phyloP scores from a whole-genome alignment of 2,329 filamentous ascomycete species.

The Stachybotrys chartarum region DNA sequence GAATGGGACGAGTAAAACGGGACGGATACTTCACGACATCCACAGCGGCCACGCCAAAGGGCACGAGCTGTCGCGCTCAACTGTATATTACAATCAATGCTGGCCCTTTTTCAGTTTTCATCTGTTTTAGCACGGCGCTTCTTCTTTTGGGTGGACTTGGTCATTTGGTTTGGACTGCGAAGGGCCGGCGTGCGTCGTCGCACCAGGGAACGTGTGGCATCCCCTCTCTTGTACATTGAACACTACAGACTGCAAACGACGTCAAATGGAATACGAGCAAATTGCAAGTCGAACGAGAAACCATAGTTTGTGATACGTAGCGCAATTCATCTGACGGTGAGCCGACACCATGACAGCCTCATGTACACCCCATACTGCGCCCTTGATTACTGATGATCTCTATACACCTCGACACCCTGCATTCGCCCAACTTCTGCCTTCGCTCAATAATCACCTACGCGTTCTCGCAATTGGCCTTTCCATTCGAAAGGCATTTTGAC shows the following conservation, averaged over 20 bases:
- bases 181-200: slow-evolving; percentile 15
- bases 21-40: neutral
- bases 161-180: slow-evolving; percentile 4
- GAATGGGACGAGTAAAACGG: too few relatives aligned
- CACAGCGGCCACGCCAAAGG: neutral
- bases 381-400: too few relatives aligned
- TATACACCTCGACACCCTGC: too few relatives aligned
- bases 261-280: neutral
- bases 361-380: too few relatives aligned
- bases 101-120: slow-evolving; percentile 10
- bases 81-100: slow-evolving; percentile 19
- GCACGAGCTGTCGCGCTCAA: slow-evolving; percentile 10
- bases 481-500: too few relatives aligned
- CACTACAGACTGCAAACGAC: neutral
- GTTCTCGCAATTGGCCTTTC: too few relatives aligned
- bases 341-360: too few relatives aligned
- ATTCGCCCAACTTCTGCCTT: too few relatives aligned
- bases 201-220: slow-evolving; percentile 19
- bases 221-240: slow-evolving; percentile 27
- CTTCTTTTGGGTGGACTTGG: slow-evolving; percentile 13
- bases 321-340: too few relatives aligned
- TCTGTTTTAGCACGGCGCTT: slow-evolving; percentile 28
- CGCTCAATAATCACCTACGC: too few relatives aligned
- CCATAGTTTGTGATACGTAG: too few relatives aligned
- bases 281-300: too few relatives aligned